Evolutionary conservation across 805 yeast genomes (phyloP), one percentile per base, ranked within the genome.

Genomic region (Candida morakotiae): DNA sequence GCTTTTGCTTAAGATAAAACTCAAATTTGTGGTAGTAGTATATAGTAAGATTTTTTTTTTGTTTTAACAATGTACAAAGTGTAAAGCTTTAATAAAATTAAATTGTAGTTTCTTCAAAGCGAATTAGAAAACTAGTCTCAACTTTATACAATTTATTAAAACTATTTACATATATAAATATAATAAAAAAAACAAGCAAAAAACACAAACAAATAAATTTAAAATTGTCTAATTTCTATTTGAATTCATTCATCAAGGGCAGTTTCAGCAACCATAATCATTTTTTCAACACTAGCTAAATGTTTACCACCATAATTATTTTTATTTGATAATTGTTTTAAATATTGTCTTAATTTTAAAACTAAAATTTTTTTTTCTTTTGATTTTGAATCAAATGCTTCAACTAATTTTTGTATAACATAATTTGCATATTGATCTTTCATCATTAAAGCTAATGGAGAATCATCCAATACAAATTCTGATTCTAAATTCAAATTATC

Each of bases 391-490:
- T 76, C 77, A 27, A 89, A 75, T 2, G 84, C 83, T 44, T 87
- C 95, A 28, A 93, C 89, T 50, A 93, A 73, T 58, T 91, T 89
- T 60, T 93, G 99, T 35, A 93, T 87, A 32, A 93, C 99, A 56
- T 93, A 93, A 60, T 93, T 93, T 17, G 98, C 99, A 64, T 83
- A 93, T 58, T 93, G 98, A 59, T 93, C 99, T 56, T 87, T 87
- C 87, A 93, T 88, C 98, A 93, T 89, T 41, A 83, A 69, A 17
- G 89, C 85, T 48, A 93, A 69, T 7, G 94, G 80, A 1, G 84
- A 73, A 37, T 75, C 74, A 46, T 82, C 89, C 37, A 70, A 76
- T 26, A 82, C 76, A 18, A 53, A 52, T 16, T 68, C 69, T 14
- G 70, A 67, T 19, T 58, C 62, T 34, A 60, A 60, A 45, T 77